Conservation (phyloP, 2,329 filamentous ascomycete species). For the Onygenales sp. region DNA sequence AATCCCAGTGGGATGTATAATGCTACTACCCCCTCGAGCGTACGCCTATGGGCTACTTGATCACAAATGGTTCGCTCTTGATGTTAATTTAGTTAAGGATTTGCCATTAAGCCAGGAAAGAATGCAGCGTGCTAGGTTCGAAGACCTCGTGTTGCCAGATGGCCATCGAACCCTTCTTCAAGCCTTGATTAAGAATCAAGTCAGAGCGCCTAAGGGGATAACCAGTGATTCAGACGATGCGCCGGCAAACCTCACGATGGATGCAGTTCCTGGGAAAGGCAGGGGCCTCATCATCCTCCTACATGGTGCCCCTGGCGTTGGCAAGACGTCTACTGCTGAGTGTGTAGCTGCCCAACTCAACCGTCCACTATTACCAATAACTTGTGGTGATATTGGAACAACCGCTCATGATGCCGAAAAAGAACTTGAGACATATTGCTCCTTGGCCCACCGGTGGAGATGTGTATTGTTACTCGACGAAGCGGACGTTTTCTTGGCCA, state of each 20-base stretch:
- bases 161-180: not conserved
- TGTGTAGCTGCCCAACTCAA: constrained; percentile 12
- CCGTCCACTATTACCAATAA: constrained; percentile 15
- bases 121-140: not conserved
- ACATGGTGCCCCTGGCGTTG: constrained; percentile 16
- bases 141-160: not conserved
- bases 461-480: constrained; percentile 38
- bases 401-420: constrained; percentile 21
- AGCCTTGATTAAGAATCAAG: constrained; percentile 1
- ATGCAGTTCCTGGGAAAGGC: constrained; percentile 7
- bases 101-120: not conserved
- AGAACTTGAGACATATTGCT: constrained; percentile 19
- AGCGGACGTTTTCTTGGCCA: constrained; percentile 35
- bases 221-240: not conserved
- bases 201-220: not conserved
- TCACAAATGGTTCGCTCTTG: not conserved
- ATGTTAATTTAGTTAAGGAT: not conserved
- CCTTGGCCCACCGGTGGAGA: constrained; percentile 18
- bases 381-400: constrained; percentile 42
- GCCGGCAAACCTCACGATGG: not conserved
- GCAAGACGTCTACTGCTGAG: constrained; percentile 16
- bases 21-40: not conserved
- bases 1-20: not conserved
- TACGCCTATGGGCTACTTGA: not conserved
- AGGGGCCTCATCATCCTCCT: constrained; percentile 19